Evolutionary conservation across 75 land plant genomes (phyloP), one percentile per base, ranked within the genome.

Genomic region (Pinus albicaulis): DNA sequence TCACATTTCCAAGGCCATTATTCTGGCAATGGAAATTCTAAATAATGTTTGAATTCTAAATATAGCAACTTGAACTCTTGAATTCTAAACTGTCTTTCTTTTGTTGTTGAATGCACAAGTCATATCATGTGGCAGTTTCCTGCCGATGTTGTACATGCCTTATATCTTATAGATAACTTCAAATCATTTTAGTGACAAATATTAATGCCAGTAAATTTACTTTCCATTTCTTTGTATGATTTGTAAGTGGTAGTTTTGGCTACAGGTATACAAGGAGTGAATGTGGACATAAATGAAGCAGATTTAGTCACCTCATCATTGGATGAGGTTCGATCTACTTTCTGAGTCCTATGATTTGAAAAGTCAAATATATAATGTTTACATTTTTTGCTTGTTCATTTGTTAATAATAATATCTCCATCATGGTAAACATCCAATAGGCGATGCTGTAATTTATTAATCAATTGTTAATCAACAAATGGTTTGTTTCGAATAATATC

Each of bases 261-360:
- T 82, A 76, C 84, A 95, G 98, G 96, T 31, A 82, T 89, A 57
- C 86, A 89, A 77, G 80, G 86, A 57, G 23, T 97, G 59, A 25
- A 74, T 69, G 78, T 97, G 52, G 71, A 83, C 48, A 88, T 97
- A 57, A 64, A 91, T 59, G 79, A 87, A 73, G 82, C 76, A 80
- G 99, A 97, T 86, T 78, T 97, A 15, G 59, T 38, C 19, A 84
- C 72, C 24, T 80, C 88, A 15, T 77, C 87, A 65, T 44, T 76
- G 58, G 95, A 97, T 76, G 94, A 89, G 91, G 98, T 92, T 77
- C 38, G 24, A 10, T 55, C 59, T 73, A 22, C 23, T 73, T 62
- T 15, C 16, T 25, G 23, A 19, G 61, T 73, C 24, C 75, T 59
- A 10, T 73, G 5, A 55, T 25, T 23, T 8, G 17, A 56, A 59